phyloP scores from a whole-genome alignment of 176 grass and related monocot genomes.

The Rhynchospora breviuscula region DNA sequence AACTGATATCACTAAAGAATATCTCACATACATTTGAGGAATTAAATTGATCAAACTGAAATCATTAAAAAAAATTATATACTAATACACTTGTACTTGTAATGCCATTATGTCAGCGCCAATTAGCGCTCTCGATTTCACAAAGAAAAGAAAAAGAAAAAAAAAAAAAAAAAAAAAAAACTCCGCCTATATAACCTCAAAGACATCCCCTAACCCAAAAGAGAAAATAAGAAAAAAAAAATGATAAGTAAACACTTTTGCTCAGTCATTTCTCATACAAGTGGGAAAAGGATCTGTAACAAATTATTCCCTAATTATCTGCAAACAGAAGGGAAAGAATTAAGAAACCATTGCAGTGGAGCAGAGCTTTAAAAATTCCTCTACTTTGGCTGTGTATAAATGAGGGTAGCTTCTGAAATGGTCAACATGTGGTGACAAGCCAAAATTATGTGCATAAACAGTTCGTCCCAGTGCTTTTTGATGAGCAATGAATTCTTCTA shows the following conservation, averaged over 20 bases:
- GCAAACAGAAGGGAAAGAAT: background rate
- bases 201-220: background rate
- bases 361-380: conserved; percentile 61
- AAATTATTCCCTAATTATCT: background rate
- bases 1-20: too few species aligned
- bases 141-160: too few species aligned
- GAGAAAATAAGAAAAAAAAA: background rate
- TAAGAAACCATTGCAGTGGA: conserved; percentile 34
- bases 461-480: conserved; percentile 57
- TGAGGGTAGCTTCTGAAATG: conserved; percentile 86
- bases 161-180: background rate
- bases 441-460: conserved; percentile 67
- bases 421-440: conserved; percentile 80
- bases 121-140: too few species aligned
- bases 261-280: background rate
- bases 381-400: conserved; percentile 70
- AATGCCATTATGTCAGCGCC: too few species aligned
- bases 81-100: too few species aligned
- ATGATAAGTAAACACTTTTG: background rate
- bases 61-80: too few species aligned
- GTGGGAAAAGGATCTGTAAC: background rate
- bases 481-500: conserved; percentile 61
- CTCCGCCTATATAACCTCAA: background rate
- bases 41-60: too few species aligned
- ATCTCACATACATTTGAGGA: too few species aligned